Evolutionary conservation across 352 stramenopile genomes (phyloP).

Genomic region (Phytophthora palmivora): DNA sequence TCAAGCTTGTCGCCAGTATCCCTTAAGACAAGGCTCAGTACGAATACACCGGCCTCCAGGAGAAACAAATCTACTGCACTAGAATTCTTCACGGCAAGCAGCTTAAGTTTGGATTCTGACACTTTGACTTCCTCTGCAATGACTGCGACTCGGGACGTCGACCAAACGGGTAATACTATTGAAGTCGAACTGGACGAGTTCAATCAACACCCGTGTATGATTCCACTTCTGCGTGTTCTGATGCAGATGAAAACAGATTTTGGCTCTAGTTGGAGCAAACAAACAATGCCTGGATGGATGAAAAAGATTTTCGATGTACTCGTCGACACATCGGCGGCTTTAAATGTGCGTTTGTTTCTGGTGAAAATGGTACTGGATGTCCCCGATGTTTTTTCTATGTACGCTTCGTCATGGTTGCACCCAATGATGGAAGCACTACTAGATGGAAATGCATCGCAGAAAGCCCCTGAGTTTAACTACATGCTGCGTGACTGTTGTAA

Average conservation of each 20-base stretch:
- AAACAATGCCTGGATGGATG: slow-evolving; percentile 83
- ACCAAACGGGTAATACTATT: slow-evolving; percentile 33
- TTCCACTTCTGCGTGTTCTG: slow-evolving; percentile 71
- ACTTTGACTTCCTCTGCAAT: slow-evolving; percentile 14
- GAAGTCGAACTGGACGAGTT: slow-evolving; percentile 80
- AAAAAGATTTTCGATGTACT: slow-evolving; percentile 71
- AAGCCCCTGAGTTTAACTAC: slow-evolving; percentile 69
- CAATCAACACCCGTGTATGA: slow-evolving; percentile 83
- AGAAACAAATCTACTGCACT: slow-evolving; percentile 42
- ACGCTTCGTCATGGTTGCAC: slow-evolving; percentile 59
- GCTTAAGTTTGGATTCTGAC: slow-evolving; percentile 65
- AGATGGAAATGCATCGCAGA: slow-evolving; percentile 46
- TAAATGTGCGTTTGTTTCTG: slow-evolving; percentile 79
- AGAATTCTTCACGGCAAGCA: slow-evolving; percentile 80
- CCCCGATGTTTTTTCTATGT: slow-evolving; percentile 60
- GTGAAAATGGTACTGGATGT: slow-evolving; percentile 77
- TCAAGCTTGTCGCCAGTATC: slow-evolving; percentile 48
- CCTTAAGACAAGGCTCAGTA: slow-evolving; percentile 36
- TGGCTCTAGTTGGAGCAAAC: slow-evolving; percentile 51
- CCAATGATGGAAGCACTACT: slow-evolving; percentile 64
- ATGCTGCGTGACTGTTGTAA: slow-evolving; percentile 79
- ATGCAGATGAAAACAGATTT: slow-evolving; percentile 84
- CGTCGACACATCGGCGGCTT: slow-evolving; percentile 36
- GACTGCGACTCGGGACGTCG: slow-evolving; percentile 21
- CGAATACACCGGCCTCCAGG: slow-evolving; percentile 13